phyloP scores from a whole-genome alignment of 768 basidiomycete genomes.

The Wakefieldia striispora region DNA sequence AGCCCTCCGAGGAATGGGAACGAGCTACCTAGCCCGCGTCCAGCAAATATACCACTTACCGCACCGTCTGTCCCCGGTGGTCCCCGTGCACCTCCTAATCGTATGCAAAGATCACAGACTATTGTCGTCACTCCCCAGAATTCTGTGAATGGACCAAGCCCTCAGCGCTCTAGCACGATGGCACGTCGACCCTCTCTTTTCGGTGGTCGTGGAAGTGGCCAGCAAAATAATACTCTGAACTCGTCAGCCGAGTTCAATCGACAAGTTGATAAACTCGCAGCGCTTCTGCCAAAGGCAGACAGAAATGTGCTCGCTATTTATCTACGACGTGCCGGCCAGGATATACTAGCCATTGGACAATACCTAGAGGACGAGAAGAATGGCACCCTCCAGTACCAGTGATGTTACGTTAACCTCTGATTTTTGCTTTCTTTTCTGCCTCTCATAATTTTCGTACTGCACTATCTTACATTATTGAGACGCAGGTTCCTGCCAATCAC shows the following conservation, averaged over 20 bases:
- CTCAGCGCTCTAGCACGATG: constrained; percentile 32
- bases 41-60: constrained; percentile 26
- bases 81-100: constrained; percentile 64
- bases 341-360: constrained; percentile 82
- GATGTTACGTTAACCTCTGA: constrained; percentile 8
- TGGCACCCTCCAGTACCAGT: constrained; percentile 50
- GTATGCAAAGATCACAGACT: constrained; percentile 67
- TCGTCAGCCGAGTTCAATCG: constrained; percentile 50
- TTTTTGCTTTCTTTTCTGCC: neutral
- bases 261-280: constrained; percentile 70
- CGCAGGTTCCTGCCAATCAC: constrained; percentile 3
- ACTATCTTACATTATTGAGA: constrained; percentile 10
- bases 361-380: constrained; percentile 85
- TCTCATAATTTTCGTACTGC: constrained; percentile 13
- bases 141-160: constrained; percentile 10
- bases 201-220: constrained; percentile 18
- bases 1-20: constrained; percentile 30
- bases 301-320: constrained; percentile 66
- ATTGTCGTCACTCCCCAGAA: constrained; percentile 44
- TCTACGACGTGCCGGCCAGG: constrained; percentile 70
- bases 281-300: constrained; percentile 73
- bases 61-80: constrained; percentile 68
- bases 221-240: neutral
- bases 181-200: constrained; percentile 31
- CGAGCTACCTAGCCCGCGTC: constrained; percentile 30